A percentile compares a stretch with the other conserved stretches of the same genome.
phyloP scores from a whole-genome alignment of 1,284 basidiomycete genomes.

The Melampsora larici-populina region DNA sequence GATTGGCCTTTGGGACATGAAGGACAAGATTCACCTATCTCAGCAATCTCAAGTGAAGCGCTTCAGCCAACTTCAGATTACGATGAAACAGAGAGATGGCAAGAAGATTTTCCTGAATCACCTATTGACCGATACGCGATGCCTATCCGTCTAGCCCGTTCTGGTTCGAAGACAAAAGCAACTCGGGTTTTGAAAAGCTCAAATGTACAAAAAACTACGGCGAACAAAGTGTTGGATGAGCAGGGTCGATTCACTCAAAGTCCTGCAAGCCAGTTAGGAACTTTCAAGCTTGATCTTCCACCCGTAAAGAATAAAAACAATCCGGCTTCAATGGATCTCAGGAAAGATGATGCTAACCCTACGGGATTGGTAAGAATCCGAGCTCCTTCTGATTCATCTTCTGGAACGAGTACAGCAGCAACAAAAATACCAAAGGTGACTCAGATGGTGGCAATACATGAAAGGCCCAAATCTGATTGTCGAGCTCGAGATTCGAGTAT shows the following conservation, averaged over 20 bases:
- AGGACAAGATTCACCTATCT: background rate
- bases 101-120: slow-evolving; percentile 27
- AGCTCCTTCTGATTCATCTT: too few relatives aligned
- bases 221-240: background rate
- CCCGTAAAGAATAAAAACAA: background rate
- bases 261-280: background rate
- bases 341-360: background rate
- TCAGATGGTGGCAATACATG: background rate
- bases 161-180: background rate
- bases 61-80: background rate
- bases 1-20: background rate
- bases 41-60: too few relatives aligned
- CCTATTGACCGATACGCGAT: slow-evolving; percentile 18
- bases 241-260: background rate
- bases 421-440: background rate
- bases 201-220: background rate
- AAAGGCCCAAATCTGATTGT: background rate
- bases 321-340: background rate
- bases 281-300: background rate
- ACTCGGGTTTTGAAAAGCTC: background rate
- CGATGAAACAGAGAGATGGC: background rate
- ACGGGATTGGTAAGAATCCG: background rate
- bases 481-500: too few relatives aligned
- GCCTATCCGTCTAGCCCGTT: background rate
- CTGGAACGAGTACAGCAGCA: background rate